Percentiles rank a stretch among this genome's conserved stretches.
Conservation (phyloP, 306 rosid genomes). For the Citrullus amarus region DNA sequence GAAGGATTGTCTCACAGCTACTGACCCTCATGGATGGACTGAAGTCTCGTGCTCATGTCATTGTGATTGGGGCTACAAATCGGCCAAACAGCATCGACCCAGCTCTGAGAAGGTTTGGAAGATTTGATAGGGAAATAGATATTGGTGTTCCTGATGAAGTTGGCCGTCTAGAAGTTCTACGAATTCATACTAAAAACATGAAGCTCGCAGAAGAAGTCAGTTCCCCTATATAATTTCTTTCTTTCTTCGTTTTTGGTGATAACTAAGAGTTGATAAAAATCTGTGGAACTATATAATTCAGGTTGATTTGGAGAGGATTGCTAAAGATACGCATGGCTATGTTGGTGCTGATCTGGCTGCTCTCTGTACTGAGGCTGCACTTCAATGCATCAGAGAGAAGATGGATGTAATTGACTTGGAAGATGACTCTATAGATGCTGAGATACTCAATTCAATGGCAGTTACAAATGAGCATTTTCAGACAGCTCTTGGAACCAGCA, state of each 20-base stretch:
- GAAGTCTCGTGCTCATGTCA: constrained; percentile 85
- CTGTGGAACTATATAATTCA: constrained; percentile 11
- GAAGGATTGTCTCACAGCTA: constrained; percentile 94
- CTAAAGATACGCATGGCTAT: constrained; percentile 89
- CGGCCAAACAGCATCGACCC: constrained; percentile 96
- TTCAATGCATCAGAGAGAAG: constrained; percentile 93
- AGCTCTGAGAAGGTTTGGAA: constrained; percentile 95
- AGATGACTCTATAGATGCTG: constrained; percentile 92
- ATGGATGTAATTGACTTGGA: constrained; percentile 95
- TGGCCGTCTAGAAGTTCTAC: constrained; percentile 96
- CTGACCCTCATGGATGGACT: constrained; percentile 97
- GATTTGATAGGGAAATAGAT: constrained; percentile 95
- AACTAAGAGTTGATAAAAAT: not conserved
- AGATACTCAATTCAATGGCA: constrained; percentile 94
- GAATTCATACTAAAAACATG: constrained; percentile 95
- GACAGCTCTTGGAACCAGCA: constrained; percentile 95
- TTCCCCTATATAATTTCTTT: not conserved
- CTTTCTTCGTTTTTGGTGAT: not conserved
- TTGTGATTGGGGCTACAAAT: constrained; percentile 95
- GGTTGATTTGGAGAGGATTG: constrained; percentile 89
- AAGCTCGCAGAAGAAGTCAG: constrained; percentile 89
- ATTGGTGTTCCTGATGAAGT: constrained; percentile 93
- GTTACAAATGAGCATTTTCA: constrained; percentile 89
- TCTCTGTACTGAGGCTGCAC: constrained; percentile 96
- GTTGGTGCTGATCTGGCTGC: constrained; percentile 98